These are phyloP conservation scores for Penstemon newberryi DNA, from an alignment of 257 asterid species.

Conservation along the genomic window DNA sequence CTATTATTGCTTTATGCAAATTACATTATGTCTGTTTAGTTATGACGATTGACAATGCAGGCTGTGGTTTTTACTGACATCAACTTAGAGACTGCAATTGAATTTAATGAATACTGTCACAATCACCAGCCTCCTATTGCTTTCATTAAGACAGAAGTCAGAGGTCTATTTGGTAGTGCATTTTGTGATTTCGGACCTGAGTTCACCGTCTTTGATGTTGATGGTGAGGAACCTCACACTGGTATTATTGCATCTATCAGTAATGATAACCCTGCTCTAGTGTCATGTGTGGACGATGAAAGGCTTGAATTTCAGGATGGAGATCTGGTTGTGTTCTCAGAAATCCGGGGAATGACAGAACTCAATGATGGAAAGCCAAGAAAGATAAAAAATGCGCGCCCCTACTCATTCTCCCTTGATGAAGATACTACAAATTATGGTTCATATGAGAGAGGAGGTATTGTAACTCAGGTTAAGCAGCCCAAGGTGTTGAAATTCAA, in stretches of 20 bases:
- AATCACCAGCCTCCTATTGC: conserved; percentile 88
- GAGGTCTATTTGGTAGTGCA: conserved; percentile 83
- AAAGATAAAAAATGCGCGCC: conserved; percentile 65
- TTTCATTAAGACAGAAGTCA: conserved; percentile 82
- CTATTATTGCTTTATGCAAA: background rate
- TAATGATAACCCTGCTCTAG: conserved; percentile 81
- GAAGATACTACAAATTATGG: conserved; percentile 81
- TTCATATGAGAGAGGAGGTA: conserved; percentile 79
- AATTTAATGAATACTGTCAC: conserved; percentile 81
- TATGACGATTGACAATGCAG: conserved; percentile 42
- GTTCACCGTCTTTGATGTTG: conserved; percentile 84
- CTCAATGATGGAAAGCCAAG: conserved; percentile 97
- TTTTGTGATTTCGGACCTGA: conserved; percentile 94
- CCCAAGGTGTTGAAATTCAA: conserved; percentile 85
- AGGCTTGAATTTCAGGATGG: conserved; percentile 96
- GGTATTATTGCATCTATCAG: conserved; percentile 90
- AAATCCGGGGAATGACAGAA: conserved; percentile 80
- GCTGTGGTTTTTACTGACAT: conserved; percentile 86
- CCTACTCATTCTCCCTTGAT: conserved; percentile 79
- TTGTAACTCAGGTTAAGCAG: conserved; percentile 86
- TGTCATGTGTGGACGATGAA: conserved; percentile 92
- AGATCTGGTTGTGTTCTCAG: conserved; percentile 85
- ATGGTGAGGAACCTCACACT: conserved; percentile 92
- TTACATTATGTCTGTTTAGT: conserved; percentile 13
- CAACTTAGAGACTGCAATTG: conserved; percentile 58